Conservation (phyloP, 2,329 filamentous ascomycete genomes). For the Blastomyces gilchristii region DNA sequence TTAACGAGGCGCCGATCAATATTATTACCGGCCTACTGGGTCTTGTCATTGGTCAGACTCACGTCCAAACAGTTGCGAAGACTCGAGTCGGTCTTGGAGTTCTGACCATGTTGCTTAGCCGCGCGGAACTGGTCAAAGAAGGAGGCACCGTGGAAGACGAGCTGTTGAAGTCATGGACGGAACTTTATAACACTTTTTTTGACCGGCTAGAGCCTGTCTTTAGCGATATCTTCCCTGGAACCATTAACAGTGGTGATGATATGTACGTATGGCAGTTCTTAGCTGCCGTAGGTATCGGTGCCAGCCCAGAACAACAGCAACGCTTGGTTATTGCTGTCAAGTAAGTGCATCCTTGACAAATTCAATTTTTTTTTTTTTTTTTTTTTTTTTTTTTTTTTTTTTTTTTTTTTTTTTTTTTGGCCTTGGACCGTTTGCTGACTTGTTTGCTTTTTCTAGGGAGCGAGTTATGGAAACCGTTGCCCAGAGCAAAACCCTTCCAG, state of each 20-base stretch:
- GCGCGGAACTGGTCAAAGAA: conserved; percentile 87
- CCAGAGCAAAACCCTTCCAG: conserved; percentile 78
- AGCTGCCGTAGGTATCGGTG: conserved; percentile 86
- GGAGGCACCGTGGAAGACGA: conserved; percentile 58
- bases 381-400: no score
- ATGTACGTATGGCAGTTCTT: conserved; percentile 98
- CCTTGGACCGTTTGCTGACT: conserved; percentile 12
- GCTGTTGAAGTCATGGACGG: conserved; percentile 73
- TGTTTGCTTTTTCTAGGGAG: conserved; percentile 43
- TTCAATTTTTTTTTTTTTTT: neutral
- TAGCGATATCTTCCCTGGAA: conserved; percentile 77
- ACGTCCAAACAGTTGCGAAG: conserved; percentile 72
- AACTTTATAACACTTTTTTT: conserved; percentile 77
- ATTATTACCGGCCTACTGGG: conserved; percentile 86
- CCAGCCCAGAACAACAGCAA: conserved; percentile 89
- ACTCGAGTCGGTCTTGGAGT: conserved; percentile 83
- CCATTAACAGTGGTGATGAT: conserved; percentile 83
- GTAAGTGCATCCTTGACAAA: conserved; percentile 29
- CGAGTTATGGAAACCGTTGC: conserved; percentile 91
- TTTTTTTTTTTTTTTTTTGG: no score
- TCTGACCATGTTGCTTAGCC: conserved; percentile 86
- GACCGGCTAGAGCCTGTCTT: conserved; percentile 75
- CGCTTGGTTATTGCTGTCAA: conserved; percentile 90
- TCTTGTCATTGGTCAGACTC: conserved; percentile 68
- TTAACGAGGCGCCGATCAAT: conserved; percentile 81